Evolutionary conservation across 192 early-diverging fungal genomes (phyloP), one percentile per base, ranked within the genome.

Genomic region (Linnemannia elongata): DNA sequence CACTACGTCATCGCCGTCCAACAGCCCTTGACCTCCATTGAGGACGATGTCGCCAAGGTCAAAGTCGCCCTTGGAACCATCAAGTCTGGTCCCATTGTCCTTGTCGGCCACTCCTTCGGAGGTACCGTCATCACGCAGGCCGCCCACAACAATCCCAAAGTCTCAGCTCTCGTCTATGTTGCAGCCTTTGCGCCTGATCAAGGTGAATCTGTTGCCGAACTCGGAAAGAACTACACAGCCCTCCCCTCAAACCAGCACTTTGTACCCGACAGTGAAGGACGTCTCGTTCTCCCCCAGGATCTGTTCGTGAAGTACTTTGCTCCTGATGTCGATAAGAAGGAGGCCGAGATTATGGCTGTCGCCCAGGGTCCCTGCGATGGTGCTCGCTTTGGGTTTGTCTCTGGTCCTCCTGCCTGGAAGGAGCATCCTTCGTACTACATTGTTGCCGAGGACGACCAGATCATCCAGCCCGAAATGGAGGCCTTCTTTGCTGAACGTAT

Each of bases 101-200:
- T 77, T 9, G 76, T 77, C 76, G 60, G 76, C 4, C 76, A 77
- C 63, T 77, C 76, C 39, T 77, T 77, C 35, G 76, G 76, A 9
- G 76, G 76, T 4, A 5, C 35, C 15, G 76, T 69, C n/a, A 47
- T 77, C 63, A 47, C 63, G 17, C 20, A 76, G 2, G 42, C 39
- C 18, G 60, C n/a, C 38, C 17, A 45, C 22, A 42, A 63, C 39
- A 60, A 38, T 30, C 8, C 22, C 4, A 77, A 69, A 6, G 41
- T 77, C 27, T 36, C 76, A 8, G 38, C 60, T 18, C 22, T 77
- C 41, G 76, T 77, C 42, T 77, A 77, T 17, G 30, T 77, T 8
- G 55, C 76, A 0, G 76, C 76, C 30, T 77, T 77, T 20, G 76
- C 39, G 1, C 63, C 17, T 42, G 76, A 77, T 6, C 7, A 77